phyloP scores from a whole-genome alignment of 495 filamentous ascomycete species.

The Echria macrotheca region DNA sequence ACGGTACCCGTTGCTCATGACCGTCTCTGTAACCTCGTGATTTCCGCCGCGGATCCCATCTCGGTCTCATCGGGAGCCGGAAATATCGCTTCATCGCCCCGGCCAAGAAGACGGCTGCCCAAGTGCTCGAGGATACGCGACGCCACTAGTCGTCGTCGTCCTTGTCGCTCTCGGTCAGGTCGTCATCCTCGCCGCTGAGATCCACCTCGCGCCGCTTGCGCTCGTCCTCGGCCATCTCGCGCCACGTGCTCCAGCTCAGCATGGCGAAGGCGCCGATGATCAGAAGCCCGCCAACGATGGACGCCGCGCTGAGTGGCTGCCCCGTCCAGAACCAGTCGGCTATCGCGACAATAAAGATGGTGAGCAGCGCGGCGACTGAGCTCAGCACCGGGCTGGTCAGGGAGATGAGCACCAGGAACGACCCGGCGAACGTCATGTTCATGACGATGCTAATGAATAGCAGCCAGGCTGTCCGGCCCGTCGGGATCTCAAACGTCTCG shows the following conservation, averaged over 20 bases:
- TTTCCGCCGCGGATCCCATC: too few relatives aligned
- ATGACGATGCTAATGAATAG: conserved; percentile 72
- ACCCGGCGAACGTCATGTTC: conserved; percentile 88
- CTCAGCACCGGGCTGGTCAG: conserved; percentile 89
- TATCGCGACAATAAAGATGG: conserved; percentile 92
- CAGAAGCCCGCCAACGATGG: conserved; percentile 74
- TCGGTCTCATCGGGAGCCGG: too few relatives aligned
- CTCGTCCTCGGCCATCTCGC: conserved; percentile 83
- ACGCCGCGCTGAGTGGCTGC: conserved; percentile 62
- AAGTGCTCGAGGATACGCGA: too few relatives aligned
- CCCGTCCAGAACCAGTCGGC: conserved; percentile 83
- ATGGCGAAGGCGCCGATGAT: conserved; percentile 83
- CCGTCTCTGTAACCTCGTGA: too few relatives aligned
- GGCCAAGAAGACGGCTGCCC: too few relatives aligned
- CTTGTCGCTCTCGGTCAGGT: conserved; percentile 9
- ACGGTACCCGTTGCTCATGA: too few relatives aligned
- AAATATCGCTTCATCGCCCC: too few relatives aligned
- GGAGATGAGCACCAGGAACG: conserved; percentile 85
- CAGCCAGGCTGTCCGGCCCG: conserved; percentile 69
- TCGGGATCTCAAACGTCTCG: conserved; percentile 79
- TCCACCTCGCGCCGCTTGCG: conserved; percentile 41
- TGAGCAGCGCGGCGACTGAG: conserved; percentile 85
- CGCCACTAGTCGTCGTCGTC: conserved; percentile 10
- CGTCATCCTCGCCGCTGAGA: conserved; percentile 17
- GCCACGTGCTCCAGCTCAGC: conserved; percentile 84